phyloP scores from a whole-genome alignment of 306 rosid species.

The Vigna trinervia region DNA sequence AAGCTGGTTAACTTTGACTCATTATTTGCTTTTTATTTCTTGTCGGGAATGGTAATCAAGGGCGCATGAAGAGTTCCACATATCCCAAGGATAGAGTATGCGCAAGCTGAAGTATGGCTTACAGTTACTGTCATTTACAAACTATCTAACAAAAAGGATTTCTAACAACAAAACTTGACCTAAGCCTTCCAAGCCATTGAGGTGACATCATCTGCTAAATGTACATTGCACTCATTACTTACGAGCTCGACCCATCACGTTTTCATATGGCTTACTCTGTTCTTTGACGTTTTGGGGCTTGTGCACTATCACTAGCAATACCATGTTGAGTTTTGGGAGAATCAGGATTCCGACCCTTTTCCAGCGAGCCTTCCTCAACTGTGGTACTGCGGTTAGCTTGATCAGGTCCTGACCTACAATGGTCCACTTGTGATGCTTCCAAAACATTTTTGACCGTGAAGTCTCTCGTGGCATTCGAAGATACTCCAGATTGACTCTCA shows the following conservation, averaged over 20 bases:
- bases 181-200: slow-evolving; percentile 31
- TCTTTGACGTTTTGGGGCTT: slow-evolving; percentile 62
- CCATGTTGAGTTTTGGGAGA: slow-evolving; percentile 50
- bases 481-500: slow-evolving; percentile 52
- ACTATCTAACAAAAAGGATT: slow-evolving; percentile 2
- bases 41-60: not conserved
- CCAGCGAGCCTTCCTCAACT: slow-evolving; percentile 44
- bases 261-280: slow-evolving; percentile 49
- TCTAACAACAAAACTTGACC: slow-evolving; percentile 26
- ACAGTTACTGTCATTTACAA: slow-evolving; percentile 23
- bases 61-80: not conserved
- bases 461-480: slow-evolving; percentile 48
- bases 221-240: slow-evolving; percentile 4
- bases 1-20: slow-evolving; percentile 13
- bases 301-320: slow-evolving; percentile 41
- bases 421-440: slow-evolving; percentile 54
- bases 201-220: slow-evolving; percentile 22
- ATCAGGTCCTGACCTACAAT: slow-evolving; percentile 37
- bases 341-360: slow-evolving; percentile 46
- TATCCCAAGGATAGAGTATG: not conserved
- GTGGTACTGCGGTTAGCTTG: slow-evolving; percentile 39
- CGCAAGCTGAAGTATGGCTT: not conserved
- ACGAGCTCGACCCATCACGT: slow-evolving; percentile 42
- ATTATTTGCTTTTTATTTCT: not conserved
- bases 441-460: slow-evolving; percentile 48